Evolutionary conservation across 2,329 filamentous ascomycete species (phyloP).

Genomic region (Phialophora macrospora): DNA sequence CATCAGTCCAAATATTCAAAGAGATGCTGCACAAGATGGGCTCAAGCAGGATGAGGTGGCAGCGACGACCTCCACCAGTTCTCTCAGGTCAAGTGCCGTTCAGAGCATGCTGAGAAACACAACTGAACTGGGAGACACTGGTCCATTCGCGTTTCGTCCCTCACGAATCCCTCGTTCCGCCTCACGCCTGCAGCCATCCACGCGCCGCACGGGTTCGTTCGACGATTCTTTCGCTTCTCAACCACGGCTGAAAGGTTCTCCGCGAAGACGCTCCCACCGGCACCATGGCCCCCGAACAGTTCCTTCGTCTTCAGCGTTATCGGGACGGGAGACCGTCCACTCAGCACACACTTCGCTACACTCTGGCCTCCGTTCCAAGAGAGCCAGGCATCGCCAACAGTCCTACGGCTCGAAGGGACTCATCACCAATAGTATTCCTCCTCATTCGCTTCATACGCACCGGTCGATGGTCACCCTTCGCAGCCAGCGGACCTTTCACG

Average conservation of each 20-base stretch:
- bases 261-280: slow-evolving; percentile 26
- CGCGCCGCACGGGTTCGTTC: slow-evolving; percentile 34
- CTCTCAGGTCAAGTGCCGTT: slow-evolving; percentile 56
- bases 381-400: slow-evolving; percentile 26
- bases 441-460: slow-evolving; percentile 33
- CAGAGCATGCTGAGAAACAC: slow-evolving; percentile 69
- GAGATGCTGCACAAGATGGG: slow-evolving; percentile 18
- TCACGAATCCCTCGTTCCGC: slow-evolving; percentile 45
- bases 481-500: slow-evolving; percentile 31
- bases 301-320: slow-evolving; percentile 34
- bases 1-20: slow-evolving; percentile 32
- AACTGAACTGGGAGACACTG: slow-evolving; percentile 69
- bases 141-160: slow-evolving; percentile 62
- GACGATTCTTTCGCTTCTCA: slow-evolving; percentile 32
- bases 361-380: slow-evolving; percentile 28
- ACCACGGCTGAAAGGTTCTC: slow-evolving; percentile 25
- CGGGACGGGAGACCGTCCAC: slow-evolving; percentile 32
- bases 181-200: slow-evolving; percentile 33
- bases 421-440: slow-evolving; percentile 10
- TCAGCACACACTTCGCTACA: slow-evolving; percentile 31
- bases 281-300: slow-evolving; percentile 29
- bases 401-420: slow-evolving; percentile 19
- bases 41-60: slow-evolving; percentile 20
- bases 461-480: slow-evolving; percentile 38
- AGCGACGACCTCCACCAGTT: slow-evolving; percentile 17